Evolutionary conservation across 2,329 filamentous ascomycete genomes (phyloP), one percentile per base, ranked within the genome.

Genomic region (Didymellaceae sp.): DNA sequence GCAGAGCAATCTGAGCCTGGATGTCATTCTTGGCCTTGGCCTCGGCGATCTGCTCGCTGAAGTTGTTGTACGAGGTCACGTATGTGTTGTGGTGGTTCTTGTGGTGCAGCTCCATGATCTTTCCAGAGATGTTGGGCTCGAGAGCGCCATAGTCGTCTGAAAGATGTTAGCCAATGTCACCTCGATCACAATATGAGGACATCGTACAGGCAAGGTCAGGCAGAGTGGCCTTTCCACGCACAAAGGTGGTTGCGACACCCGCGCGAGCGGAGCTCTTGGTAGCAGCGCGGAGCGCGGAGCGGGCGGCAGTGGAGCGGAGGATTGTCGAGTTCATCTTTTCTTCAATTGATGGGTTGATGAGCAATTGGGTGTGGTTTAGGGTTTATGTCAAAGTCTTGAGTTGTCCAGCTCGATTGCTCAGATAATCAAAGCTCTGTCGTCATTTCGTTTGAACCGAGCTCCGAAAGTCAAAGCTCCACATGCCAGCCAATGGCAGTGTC

Each of bases 21-120:
- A 83, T 79, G 62, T 86, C 82, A 38, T 79, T 74, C 49, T 79
- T 77, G 6, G 74, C 64, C 52, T 81, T 74, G 21, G 84, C 83
- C 17, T 85, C 81, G 51, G 81, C 79, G 57, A 89, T 77, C 71
- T 92, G 86, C 75, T 91, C 86, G 61, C 85, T 78, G 50, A 90
- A 87, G 54, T 86, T 82, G 80, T 96, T 96, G 80, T 90, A 89
- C 74, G 87, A 88, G 76, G 86, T 94, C 65, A 96, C 90, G 75
- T 96, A 96, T 68, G 91, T 92, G 77, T 93, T 86, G 81, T 96
- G 92, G 82, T 96, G 91, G 78, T 91, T 93, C 78, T 84, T 87
- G 84, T 96, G 89, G 82, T 96, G 92, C 35, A 96, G 85, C 80
- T 96, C 90, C 92, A 96, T 96, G 80, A 96, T 96, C 78, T 94